A percentile compares a stretch with the other conserved stretches of the same genome.
phyloP scores from a whole-genome alignment of 768 basidiomycete genomes.

The Trametes gibbosa region DNA sequence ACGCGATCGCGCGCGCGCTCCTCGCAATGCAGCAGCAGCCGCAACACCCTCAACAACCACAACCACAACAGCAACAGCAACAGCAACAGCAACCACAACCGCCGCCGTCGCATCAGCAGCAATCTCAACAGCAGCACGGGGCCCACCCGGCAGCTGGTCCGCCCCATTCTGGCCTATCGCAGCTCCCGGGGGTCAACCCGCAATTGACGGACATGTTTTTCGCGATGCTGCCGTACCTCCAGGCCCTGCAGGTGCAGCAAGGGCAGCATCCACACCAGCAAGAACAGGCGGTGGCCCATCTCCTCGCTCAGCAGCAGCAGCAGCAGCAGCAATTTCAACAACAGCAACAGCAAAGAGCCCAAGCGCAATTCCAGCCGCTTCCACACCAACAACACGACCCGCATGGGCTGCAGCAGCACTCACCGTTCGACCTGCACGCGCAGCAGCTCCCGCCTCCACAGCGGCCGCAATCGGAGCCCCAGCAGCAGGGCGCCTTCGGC shows the following conservation, averaged over 20 bases:
- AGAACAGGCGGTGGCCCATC: neutral
- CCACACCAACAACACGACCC: neutral
- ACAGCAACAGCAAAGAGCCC: conserved; percentile 9
- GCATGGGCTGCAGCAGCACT: neutral
- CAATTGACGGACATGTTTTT: conserved; percentile 27
- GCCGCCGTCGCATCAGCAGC: neutral
- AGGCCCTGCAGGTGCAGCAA: conserved; percentile 26
- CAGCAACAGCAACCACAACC: neutral
- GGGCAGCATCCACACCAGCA: conserved; percentile 17
- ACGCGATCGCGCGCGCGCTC: conserved; percentile 19
- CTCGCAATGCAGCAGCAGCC: conserved; percentile 17
- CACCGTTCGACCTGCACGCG: neutral
- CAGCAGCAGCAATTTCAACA: conserved; percentile 16
- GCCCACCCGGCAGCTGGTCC: neutral
- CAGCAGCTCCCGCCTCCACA: conserved; percentile 1
- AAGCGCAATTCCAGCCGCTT: neutral
- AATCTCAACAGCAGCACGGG: neutral
- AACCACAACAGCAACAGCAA: neutral
- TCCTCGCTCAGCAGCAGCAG: neutral
- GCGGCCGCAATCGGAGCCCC: conserved; percentile 9
- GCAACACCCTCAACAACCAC: neutral
- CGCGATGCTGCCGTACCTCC: conserved; percentile 27
- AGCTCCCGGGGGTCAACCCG: conserved; percentile 18
- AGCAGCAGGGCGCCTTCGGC: conserved; percentile 1
- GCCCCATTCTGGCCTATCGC: conserved; percentile 1